Evolutionary conservation across 306 rosid species (phyloP).

Genomic region (Prunus mongolica): DNA sequence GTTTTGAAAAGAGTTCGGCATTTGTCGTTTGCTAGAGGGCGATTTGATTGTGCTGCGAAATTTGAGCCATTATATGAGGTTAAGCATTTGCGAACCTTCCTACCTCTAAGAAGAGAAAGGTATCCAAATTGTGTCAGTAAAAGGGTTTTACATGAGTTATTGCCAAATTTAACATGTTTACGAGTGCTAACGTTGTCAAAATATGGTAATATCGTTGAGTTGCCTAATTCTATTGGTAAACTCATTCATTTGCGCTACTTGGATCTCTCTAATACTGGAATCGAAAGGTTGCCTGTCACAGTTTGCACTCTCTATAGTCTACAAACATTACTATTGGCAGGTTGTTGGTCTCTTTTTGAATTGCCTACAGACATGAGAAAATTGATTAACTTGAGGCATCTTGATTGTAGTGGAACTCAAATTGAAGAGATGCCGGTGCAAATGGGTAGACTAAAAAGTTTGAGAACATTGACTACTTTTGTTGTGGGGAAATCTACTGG

Average conservation of each 20-base stretch:
- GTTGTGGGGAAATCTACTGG: too few relatives aligned
- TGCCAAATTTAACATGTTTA: too few relatives aligned
- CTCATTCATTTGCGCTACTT: not conserved
- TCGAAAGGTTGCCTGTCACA: not conserved
- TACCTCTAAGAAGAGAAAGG: too few relatives aligned
- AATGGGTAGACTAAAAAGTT: not conserved
- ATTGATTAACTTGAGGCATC: not conserved
- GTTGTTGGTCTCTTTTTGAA: not conserved
- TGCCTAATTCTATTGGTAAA: not conserved
- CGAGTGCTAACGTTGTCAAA: not conserved
- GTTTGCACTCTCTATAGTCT: constrained; percentile 6
- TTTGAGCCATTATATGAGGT: too few relatives aligned
- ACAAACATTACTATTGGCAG: not conserved
- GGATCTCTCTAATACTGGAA: not conserved
- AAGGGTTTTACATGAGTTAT: too few relatives aligned
- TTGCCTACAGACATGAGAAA: not conserved
- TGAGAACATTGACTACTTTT: not conserved
- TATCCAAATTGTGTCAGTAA: too few relatives aligned
- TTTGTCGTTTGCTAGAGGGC: too few relatives aligned
- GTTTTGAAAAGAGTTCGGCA: too few relatives aligned
- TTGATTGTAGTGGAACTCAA: not conserved
- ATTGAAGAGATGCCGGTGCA: not conserved
- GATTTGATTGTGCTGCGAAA: too few relatives aligned
- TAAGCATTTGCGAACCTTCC: too few relatives aligned
- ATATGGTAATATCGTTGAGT: too few relatives aligned